Percentiles rank a stretch among this genome's conserved stretches.
Evolutionary conservation across 331 rosid genomes (phyloP).

Genomic region (Prunus yedoensis): DNA sequence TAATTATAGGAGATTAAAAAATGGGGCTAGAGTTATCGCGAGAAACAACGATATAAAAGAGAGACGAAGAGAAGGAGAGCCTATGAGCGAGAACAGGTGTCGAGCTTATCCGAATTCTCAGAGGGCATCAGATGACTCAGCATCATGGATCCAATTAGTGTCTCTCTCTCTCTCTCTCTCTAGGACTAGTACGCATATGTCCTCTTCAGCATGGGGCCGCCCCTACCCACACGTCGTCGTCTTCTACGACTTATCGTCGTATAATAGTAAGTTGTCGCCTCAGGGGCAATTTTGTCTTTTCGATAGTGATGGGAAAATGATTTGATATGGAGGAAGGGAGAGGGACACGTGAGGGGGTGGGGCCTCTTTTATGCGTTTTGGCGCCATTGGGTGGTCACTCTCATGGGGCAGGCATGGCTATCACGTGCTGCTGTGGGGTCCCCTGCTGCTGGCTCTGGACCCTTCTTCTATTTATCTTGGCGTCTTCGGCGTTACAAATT

Average conservation of each 20-base stretch:
- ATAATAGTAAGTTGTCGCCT: no score
- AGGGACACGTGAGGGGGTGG: background rate
- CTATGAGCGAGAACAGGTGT: conserved; percentile 28
- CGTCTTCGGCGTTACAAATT: no score
- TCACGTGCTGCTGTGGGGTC: no score
- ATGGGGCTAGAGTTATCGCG: no score
- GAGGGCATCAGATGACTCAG: conserved; percentile 26
- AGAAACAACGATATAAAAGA: no score
- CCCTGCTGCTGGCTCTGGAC: no score
- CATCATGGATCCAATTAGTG: background rate
- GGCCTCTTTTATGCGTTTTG: background rate
- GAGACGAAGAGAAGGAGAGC: no score
- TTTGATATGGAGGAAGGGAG: background rate
- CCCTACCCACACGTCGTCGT: background rate
- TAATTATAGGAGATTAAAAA: no score
- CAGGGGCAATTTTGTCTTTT: background rate
- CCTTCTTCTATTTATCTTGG: no score
- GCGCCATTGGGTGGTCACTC: no score
- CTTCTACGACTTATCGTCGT: background rate
- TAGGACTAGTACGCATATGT: no score
- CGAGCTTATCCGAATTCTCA: conserved; percentile 46
- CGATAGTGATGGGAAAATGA: background rate
- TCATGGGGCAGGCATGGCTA: no score
- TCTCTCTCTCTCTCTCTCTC: background rate
- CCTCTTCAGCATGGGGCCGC: background rate